Evolutionary conservation across 192 early-diverging fungal genomes (phyloP).

Genomic region (Glomus cerebriforme): DNA sequence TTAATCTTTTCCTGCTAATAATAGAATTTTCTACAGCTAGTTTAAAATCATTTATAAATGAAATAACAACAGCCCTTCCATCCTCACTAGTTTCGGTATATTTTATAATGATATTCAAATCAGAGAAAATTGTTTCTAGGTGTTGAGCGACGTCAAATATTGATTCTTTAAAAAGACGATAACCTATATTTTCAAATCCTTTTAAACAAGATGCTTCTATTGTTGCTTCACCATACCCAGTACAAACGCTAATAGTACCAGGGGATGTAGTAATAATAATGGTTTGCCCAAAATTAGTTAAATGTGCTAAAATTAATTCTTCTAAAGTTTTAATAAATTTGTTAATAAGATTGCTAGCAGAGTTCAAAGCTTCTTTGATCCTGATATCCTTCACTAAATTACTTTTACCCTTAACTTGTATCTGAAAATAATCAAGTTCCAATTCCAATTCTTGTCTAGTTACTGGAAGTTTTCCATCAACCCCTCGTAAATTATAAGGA

Average conservation of each 20-base stretch:
- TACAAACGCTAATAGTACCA: too few species aligned
- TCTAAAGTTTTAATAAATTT: background rate
- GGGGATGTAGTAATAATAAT: too few species aligned
- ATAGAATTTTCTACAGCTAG: background rate
- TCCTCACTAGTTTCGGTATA: background rate
- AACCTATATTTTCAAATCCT: background rate
- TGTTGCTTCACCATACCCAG: background rate
- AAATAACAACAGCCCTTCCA: background rate
- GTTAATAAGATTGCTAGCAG: background rate
- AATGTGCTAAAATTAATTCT: background rate
- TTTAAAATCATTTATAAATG: background rate
- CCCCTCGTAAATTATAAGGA: too few species aligned
- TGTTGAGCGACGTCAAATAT: background rate
- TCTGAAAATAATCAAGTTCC: conserved; percentile 1
- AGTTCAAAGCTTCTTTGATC: background rate
- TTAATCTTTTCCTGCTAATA: too few species aligned
- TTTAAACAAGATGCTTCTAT: background rate
- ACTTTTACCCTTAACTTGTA: background rate
- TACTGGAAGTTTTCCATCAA: too few species aligned
- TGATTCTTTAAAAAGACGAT: background rate
- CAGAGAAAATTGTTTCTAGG: background rate
- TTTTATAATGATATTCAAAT: background rate
- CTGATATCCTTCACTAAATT: background rate
- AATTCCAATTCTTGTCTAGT: background rate
- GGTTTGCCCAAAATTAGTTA: background rate